phyloP scores from a whole-genome alignment of 164 flowering plant genomes.

The Stephania cephalantha region DNA sequence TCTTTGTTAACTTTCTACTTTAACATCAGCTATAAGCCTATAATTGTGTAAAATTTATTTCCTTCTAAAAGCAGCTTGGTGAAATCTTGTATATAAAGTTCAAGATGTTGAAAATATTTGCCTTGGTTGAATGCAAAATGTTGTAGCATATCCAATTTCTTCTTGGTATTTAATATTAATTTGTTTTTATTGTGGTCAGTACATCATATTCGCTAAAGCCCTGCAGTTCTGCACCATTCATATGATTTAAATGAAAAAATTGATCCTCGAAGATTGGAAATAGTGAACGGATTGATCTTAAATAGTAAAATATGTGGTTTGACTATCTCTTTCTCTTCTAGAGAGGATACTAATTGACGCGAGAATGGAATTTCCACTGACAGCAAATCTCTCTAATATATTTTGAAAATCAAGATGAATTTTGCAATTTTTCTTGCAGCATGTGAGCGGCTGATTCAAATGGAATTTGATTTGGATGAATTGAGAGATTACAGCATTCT shows the following conservation, averaged over 20 bases:
- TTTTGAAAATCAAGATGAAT: neutral
- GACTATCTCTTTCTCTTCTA: too few relatives aligned
- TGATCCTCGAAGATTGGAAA: too few relatives aligned
- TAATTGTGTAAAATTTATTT: neutral
- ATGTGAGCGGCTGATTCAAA: constrained; percentile 72
- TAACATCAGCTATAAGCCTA: neutral
- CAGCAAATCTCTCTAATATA: too few relatives aligned
- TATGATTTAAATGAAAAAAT: too few relatives aligned
- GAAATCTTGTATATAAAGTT: neutral
- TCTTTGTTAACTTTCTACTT: too few relatives aligned
- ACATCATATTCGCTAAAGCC: neutral
- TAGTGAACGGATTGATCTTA: too few relatives aligned
- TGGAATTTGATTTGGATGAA: constrained; percentile 45
- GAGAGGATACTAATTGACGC: too few relatives aligned
- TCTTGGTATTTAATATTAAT: neutral
- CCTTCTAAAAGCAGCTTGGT: neutral
- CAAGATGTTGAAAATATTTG: neutral
- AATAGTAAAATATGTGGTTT: too few relatives aligned
- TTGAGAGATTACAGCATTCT: constrained; percentile 77
- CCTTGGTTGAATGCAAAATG: neutral
- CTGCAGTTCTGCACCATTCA: neutral
- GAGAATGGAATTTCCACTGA: too few relatives aligned
- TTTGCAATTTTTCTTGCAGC: constrained; percentile 32
- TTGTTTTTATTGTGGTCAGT: neutral
- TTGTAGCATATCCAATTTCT: neutral